These are phyloP conservation scores for Dittrichia graveolens DNA, from an alignment of 129 eudicot genomes.

Conservation along the genomic window DNA sequence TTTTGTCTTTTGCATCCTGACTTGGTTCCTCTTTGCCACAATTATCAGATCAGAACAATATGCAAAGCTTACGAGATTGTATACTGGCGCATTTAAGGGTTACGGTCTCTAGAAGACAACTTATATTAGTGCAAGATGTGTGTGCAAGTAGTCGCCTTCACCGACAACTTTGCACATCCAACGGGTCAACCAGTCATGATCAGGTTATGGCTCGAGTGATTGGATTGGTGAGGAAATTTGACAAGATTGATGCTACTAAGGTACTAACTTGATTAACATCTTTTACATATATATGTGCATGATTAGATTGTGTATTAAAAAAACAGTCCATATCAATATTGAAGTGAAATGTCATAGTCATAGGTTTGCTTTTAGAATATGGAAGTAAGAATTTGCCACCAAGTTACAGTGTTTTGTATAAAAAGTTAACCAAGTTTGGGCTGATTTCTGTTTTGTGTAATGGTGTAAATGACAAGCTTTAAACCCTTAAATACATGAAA, in stretches of 20 bases:
- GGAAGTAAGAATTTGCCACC: not conserved
- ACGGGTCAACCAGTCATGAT: conserved; percentile 38
- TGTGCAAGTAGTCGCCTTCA: conserved; percentile 18
- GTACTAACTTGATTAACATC: conserved; percentile 29
- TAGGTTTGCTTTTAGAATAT: conserved; percentile 10
- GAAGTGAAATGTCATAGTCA: not conserved
- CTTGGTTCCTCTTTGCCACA: not conserved
- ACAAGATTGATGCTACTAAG: conserved; percentile 71
- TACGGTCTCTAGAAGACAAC: conserved; percentile 32
- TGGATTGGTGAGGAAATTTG: conserved; percentile 71
- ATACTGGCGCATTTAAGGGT: conserved; percentile 54
- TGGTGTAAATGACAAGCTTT: not conserved
- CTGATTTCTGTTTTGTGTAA: not conserved
- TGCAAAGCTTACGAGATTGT: conserved; percentile 64
- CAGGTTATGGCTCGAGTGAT: conserved; percentile 60
- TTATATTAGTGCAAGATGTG: conserved; percentile 14
- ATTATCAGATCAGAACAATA: conserved; percentile 23
- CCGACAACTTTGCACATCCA: conserved; percentile 49
- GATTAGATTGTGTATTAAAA: not conserved
- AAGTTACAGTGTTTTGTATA: not conserved
- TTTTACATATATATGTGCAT: not conserved
- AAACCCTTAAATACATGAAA: not conserved
- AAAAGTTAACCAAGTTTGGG: not conserved
- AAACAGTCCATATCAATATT: not conserved
- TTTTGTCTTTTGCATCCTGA: conserved; percentile 16